Evolutionary conservation across 768 basidiomycete genomes (phyloP).

Genomic region (Tricholoma furcatifolium): DNA sequence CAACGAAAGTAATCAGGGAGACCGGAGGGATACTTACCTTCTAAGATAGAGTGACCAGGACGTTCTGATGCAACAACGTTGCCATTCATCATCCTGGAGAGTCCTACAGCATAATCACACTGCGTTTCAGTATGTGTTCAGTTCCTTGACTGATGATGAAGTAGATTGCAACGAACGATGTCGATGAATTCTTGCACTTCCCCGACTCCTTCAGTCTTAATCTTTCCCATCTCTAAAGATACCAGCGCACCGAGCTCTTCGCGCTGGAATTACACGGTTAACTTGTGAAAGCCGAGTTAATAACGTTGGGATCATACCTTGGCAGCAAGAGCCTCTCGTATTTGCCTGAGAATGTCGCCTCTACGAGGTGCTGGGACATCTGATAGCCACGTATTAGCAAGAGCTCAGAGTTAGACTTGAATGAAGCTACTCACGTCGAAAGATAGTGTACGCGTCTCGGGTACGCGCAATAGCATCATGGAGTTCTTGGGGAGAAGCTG

Average conservation of each 20-base stretch:
- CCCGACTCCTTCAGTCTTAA: conserved; percentile 84
- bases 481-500: conserved; percentile 74
- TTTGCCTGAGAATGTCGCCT: conserved; percentile 86
- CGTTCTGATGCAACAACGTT: conserved; percentile 85
- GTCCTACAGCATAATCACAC: conserved; percentile 94
- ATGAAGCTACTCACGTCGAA: conserved; percentile 47
- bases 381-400: conserved; percentile 12
- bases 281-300: no score
- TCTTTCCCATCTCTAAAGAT: conserved; percentile 90
- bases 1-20: conserved; percentile 10
- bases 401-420: background rate
- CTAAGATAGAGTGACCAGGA: conserved; percentile 86
- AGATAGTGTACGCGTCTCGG: conserved; percentile 67
- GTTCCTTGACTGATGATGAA: conserved; percentile 1
- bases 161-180: conserved; percentile 59
- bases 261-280: conserved; percentile 42
- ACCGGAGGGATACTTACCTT: conserved; percentile 49
- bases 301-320: conserved; percentile 49
- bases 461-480: conserved; percentile 65
- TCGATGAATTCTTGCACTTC: conserved; percentile 96
- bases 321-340: conserved; percentile 73
- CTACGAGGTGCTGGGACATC: conserved; percentile 82
- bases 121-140: conserved; percentile 27
- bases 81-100: conserved; percentile 95
- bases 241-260: conserved; percentile 80